Base-by-base conservation (phyloP, 2,329 filamentous ascomycete genomes). In the Phoma sp. region DNA sequence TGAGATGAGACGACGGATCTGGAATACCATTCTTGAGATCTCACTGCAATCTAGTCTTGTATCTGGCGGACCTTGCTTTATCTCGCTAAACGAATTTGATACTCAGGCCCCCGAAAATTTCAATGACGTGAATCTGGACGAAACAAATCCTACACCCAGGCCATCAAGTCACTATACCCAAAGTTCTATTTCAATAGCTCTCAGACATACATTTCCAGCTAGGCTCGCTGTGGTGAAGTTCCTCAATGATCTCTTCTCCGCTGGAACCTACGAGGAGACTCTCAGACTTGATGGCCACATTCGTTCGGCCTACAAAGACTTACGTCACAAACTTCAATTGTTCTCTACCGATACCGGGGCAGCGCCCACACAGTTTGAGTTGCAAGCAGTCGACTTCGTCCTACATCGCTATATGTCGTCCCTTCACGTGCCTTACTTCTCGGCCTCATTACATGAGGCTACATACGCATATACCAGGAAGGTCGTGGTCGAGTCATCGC, bases 101-200 rank as follows among this genome's bases (percentile, higher is more conserved):
- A 76, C 74, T 0, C 51, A 67, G 7, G 64, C 73, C 3, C 76
- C 77, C 0, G 60, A 61, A 1, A 79, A 79, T 48, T 72, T 75
- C 21, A 67, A 78, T 17, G 77, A 80, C 39, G 72, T 76, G 1
- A 69, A 78, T n/a, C 64, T 79, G 1, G 46, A 60, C 26, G 33
- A 42, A 0, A 55, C 69, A 1, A 59, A 72, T 12, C 64, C 74
- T 1, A 28, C 64, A 0, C 60, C 69, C 5, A 69, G 62, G 30
- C 56, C 71, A n/a, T 63, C 69, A 1, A 38, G 56, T 2, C 43
- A 57, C 0, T 72, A 69, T 20, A 78, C 76, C 1, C 67, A 75
- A 30, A 60, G 64, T 7, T 77, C 77, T 0, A 60, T 75, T 4
- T 60, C 73, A 4, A 69, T 74, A 25, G 69, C 72, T 1, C 63